These are phyloP conservation scores for Erythrobasidium hasegawianum DNA, from an alignment of 1,284 basidiomycete genomes.

Conservation along the genomic window DNA sequence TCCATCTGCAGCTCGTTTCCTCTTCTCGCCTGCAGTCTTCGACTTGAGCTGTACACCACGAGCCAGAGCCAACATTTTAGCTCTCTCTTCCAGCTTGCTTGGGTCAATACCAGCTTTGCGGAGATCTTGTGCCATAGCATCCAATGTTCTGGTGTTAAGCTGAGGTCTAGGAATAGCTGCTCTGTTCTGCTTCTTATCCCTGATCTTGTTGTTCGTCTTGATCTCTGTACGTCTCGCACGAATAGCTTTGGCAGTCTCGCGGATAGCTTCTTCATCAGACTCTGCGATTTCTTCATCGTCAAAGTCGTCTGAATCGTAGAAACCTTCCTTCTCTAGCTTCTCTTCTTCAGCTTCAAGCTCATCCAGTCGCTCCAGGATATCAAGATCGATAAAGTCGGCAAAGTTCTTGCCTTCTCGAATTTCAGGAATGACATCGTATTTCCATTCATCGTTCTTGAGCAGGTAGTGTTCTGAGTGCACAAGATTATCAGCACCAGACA, in stretches of 20 bases:
- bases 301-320: conserved; percentile 80
- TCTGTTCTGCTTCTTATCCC: conserved; percentile 80
- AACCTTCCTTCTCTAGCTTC: conserved; percentile 84
- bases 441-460: conserved; percentile 89
- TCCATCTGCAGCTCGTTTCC: conserved; percentile 54
- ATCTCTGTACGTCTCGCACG: conserved; percentile 60
- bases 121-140: conserved; percentile 75
- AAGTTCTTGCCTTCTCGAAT: conserved; percentile 98
- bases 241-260: conserved; percentile 67
- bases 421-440: conserved; percentile 91
- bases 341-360: conserved; percentile 97
- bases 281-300: conserved; percentile 63
- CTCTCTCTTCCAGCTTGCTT: conserved; percentile 79
- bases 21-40: conserved; percentile 59
- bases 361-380: conserved; percentile 93
- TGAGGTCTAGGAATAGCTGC: conserved; percentile 80
- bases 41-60: conserved; percentile 55
- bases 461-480: conserved; percentile 84
- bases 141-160: conserved; percentile 67
- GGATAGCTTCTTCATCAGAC: conserved; percentile 79
- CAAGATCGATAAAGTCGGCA: conserved; percentile 98
- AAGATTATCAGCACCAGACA: too few relatives aligned
- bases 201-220: conserved; percentile 71
- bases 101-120: conserved; percentile 86
- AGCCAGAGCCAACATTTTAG: conserved; percentile 73